phyloP scores from a whole-genome alignment of 1,284 basidiomycete genomes.

The Malassezia furfur region DNA sequence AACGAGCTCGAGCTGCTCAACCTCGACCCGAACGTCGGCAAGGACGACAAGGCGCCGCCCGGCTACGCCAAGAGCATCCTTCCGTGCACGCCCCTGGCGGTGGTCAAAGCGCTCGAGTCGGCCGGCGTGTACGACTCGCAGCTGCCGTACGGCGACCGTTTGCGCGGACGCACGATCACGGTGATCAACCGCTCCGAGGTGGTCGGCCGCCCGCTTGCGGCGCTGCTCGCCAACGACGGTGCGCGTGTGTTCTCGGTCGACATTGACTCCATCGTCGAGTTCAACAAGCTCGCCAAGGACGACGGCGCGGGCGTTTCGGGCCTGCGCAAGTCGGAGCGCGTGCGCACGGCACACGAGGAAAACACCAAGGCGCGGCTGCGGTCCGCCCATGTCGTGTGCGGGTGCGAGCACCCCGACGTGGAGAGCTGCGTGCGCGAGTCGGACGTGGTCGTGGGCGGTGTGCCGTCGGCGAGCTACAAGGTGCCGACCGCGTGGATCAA shows the following conservation, averaged over 20 bases:
- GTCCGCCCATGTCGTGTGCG: conserved; percentile 65
- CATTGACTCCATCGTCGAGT: conserved; percentile 75
- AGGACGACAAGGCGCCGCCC: conserved; percentile 52
- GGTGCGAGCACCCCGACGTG: conserved; percentile 21
- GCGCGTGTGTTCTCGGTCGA: conserved; percentile 89
- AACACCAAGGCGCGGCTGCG: conserved; percentile 37
- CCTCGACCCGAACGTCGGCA: conserved; percentile 21
- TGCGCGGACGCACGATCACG: conserved; percentile 83
- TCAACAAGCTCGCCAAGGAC: conserved; percentile 41
- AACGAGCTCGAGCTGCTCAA: conserved; percentile 28
- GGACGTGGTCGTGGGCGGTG: conserved; percentile 42
- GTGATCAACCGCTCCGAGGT: conserved; percentile 97
- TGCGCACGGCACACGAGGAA: conserved; percentile 56
- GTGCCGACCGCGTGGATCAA: conserved; percentile 78
- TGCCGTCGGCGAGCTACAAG: conserved; percentile 66
- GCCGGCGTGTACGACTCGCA: conserved; percentile 85
- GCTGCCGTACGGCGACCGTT: conserved; percentile 83
- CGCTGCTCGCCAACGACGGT: conserved; percentile 86
- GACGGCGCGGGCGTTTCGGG: conserved; percentile 5
- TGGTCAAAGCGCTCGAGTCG: conserved; percentile 82
- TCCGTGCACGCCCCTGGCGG: conserved; percentile 89
- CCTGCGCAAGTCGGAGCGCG: conserved; percentile 29
- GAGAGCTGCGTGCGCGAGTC: conserved; percentile 37
- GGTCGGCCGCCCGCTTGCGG: conserved; percentile 86
- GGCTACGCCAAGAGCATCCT: conserved; percentile 86